Evolutionary conservation across 2,329 filamentous ascomycete genomes (phyloP), one percentile per base, ranked within the genome.

Genomic region (Xylariaceae sp.): DNA sequence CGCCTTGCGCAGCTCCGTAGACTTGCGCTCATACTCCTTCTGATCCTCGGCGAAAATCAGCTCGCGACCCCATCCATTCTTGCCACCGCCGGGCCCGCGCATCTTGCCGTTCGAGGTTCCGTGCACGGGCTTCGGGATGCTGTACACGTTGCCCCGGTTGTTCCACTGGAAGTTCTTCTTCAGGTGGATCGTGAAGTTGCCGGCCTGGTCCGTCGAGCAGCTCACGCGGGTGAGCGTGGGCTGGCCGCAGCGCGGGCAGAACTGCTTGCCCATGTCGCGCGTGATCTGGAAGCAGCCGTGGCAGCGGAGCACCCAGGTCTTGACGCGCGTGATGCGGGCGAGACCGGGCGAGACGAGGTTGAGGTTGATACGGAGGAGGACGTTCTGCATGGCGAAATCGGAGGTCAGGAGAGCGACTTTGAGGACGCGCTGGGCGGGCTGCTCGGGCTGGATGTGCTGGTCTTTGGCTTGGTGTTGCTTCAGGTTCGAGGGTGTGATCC

Each of bases 341-440:
- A 97, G 80, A 13, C 85, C 82, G 0, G 90, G 83, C 0, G 92
- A 92, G 60, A 97, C 82, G 9, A 97, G 84, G 72, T 94, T 90
- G 56, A 99, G 84, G 76, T 97, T 96, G 79, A 97, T 95, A 67
- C 95, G 90, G 3, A 99, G 82, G 1, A 94, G 84, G 6, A 97
- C 92, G 73, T 97, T 97, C 77, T 97, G 93, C 90, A 99, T 96
- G 57, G 94, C 93, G 75, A 90, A 97, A 78, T 99, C 94, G 58
- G 89, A 92, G 1, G 94, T 97, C 71, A 97, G 88, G 50, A 93
- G 87, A n/a, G 92, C 93, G 13, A 90, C 90, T 74, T 95, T 88
- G 67, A 97, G 88, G 10, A 84, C 85, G 62, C 83, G 83, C 42
- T 83, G 80, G 56, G 84, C 79, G 1, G 80, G 73, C 60, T 79